Base-by-base conservation (phyloP, 495 filamentous ascomycete species). In the Elaphomyces granulatus region DNA sequence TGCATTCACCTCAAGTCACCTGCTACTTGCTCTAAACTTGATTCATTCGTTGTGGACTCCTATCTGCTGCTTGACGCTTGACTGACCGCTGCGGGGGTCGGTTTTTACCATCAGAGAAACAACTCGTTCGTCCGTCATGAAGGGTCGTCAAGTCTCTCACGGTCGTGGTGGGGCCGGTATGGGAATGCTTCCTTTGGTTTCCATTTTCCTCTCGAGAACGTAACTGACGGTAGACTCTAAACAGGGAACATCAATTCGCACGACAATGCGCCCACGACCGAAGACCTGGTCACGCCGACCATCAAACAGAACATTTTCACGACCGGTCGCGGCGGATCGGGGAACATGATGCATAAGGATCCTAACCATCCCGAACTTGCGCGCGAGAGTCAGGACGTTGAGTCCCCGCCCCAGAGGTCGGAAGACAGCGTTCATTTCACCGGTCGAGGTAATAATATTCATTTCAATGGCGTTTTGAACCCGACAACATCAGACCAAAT, bases 251-350 rank as follows among this genome's bases (percentile, higher is more conserved):
- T 88, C 46, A 70, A 68, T 50, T 71, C 72, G 45, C 61, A 67
- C 39, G 58, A 73, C 46, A 64, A 64, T 45, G 58, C 61, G 30
- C 50, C 67, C 41, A 55, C 62, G 9, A 64, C 75, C 41, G 51
- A 64, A 14, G 81, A 84, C 48, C 70, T 93, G 40, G 62, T 77
- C 46, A 93, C 87, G 2, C 87, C 87, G 0, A 81, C 75, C 32
- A 75, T 95, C 53, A 94, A 93, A 61, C 70, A 70, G 15, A 65
- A 81, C 12, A 62, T 84, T 43, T 87, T 84, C 51, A 93, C 87
- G 3, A 95, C 87, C 15, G 87, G 78, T 23, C 75, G 77, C 44
- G 77, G 77, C 16, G 77, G 77, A 42, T 64, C 64, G 8, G 83
- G 82, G 16, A 88, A 88, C 58, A 87, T 88, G 79, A 66, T 77